These are phyloP conservation scores for Puya raimondii DNA, from an alignment of 176 grass and related monocot genomes.

Conservation along the genomic window DNA sequence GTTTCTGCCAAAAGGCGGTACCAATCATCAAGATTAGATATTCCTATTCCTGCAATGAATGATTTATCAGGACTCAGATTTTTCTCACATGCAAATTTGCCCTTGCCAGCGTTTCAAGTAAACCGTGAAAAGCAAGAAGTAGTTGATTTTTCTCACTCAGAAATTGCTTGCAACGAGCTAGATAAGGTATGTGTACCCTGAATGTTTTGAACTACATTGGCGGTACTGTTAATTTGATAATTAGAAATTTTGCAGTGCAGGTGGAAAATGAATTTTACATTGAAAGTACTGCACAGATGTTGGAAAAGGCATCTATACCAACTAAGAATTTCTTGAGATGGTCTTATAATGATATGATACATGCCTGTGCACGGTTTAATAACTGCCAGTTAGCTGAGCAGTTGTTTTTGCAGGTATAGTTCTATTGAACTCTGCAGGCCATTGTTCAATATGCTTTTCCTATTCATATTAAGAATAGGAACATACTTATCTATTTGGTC, in stretches of 20 bases:
- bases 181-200: not conserved
- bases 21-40: slow-evolving; percentile 57
- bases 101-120: slow-evolving; percentile 24
- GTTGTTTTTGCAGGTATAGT: slow-evolving; percentile 74
- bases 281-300: slow-evolving; percentile 23
- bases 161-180: not conserved
- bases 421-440: slow-evolving; percentile 2
- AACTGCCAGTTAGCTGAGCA: slow-evolving; percentile 53
- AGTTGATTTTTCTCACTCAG: no score
- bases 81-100: slow-evolving; percentile 11
- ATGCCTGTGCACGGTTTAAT: slow-evolving; percentile 34
- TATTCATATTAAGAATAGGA: not conserved
- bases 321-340: slow-evolving; percentile 46
- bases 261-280: slow-evolving; percentile 9
- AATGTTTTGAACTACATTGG: slow-evolving; percentile 26
- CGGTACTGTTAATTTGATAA: slow-evolving; percentile 19
- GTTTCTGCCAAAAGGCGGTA: slow-evolving; percentile 41
- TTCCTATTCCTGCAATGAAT: slow-evolving; percentile 58
- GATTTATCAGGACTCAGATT: slow-evolving; percentile 32
- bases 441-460: slow-evolving; percentile 9
- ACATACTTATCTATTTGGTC: no score
- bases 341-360: slow-evolving; percentile 78
- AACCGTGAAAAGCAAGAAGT: slow-evolving; percentile 16
- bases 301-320: slow-evolving; percentile 23
- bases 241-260: not conserved